phyloP scores from a whole-genome alignment of 163 green algal species.

The Scenedesmus sp. region DNA sequence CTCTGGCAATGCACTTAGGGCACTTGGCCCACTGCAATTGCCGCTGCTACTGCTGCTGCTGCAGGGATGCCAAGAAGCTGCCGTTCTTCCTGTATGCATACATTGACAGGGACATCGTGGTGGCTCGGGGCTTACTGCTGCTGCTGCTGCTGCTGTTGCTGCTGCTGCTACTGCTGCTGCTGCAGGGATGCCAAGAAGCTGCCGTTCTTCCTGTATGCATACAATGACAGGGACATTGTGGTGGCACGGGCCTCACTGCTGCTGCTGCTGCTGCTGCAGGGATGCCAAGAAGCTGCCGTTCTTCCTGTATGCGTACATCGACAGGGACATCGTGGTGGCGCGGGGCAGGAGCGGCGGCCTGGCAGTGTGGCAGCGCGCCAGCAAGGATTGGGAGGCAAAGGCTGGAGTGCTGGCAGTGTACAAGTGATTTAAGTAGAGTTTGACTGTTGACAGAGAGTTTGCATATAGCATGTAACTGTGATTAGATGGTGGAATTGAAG shows the following conservation, averaged over 20 bases:
- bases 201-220: conserved; percentile 76
- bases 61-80: conserved; percentile 57
- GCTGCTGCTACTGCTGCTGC: not conserved
- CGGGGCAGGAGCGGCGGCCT: conserved; percentile 71
- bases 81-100: conserved; percentile 72
- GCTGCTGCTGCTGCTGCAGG: conserved; percentile 18
- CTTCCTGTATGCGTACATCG: conserved; percentile 74
- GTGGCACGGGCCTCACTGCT: conserved; percentile 54
- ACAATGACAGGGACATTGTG: conserved; percentile 69
- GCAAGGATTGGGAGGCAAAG: conserved; percentile 67
- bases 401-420: conserved; percentile 64
- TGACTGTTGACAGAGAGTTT: no score
- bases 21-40: no score
- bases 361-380: conserved; percentile 69
- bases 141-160: not conserved
- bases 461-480: no score
- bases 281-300: conserved; percentile 67
- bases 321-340: conserved; percentile 67
- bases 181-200: conserved; percentile 58
- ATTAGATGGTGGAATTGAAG: no score
- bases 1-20: not conserved
- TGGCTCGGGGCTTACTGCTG: conserved; percentile 58
- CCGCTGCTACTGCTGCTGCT: not conserved
- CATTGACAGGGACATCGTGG: conserved; percentile 65
- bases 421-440: conserved; percentile 43